Conservation (phyloP, 345 rosid genomes). For the Citrus unshiu region DNA sequence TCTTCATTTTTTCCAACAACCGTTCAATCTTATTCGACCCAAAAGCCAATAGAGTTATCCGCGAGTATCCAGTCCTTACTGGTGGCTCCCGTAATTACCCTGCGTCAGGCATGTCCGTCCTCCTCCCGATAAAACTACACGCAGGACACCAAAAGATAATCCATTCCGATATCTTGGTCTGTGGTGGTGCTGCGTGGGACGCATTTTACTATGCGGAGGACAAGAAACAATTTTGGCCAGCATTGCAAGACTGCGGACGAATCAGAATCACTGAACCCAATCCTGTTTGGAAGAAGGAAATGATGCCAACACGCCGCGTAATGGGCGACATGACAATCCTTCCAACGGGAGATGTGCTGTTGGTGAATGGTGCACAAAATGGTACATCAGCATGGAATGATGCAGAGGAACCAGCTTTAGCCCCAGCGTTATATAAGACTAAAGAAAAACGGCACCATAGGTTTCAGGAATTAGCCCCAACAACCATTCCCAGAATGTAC, state of each 20-base stretch:
- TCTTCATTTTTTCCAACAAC: constrained; percentile 17
- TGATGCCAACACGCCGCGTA: constrained; percentile 65
- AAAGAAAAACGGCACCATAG: constrained; percentile 15
- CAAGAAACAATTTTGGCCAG: constrained; percentile 34
- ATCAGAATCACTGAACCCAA: constrained; percentile 35
- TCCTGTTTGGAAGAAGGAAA: constrained; percentile 53
- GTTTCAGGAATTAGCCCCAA: constrained; percentile 35
- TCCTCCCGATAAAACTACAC: constrained; percentile 45
- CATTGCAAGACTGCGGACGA: constrained; percentile 61
- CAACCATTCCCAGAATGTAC: constrained; percentile 61
- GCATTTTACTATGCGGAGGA: constrained; percentile 24
- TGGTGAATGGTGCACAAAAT: constrained; percentile 68
- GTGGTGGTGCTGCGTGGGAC: constrained; percentile 62
- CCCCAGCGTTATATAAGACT: constrained; percentile 47
- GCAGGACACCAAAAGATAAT: constrained; percentile 2
- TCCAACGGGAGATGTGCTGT: constrained; percentile 66
- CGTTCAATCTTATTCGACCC: constrained; percentile 55
- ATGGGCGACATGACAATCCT: constrained; percentile 76
- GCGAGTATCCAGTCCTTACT: constrained; percentile 56
- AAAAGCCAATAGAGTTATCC: constrained; percentile 36
- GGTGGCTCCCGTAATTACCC: constrained; percentile 61
- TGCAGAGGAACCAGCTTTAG: constrained; percentile 57
- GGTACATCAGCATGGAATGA: constrained; percentile 71
- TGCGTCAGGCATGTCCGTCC: constrained; percentile 58
- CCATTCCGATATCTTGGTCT: constrained; percentile 48